These are phyloP conservation scores for Closterium sp. DNA, from an alignment of 139 green algal species.

Conservation along the genomic window DNA sequence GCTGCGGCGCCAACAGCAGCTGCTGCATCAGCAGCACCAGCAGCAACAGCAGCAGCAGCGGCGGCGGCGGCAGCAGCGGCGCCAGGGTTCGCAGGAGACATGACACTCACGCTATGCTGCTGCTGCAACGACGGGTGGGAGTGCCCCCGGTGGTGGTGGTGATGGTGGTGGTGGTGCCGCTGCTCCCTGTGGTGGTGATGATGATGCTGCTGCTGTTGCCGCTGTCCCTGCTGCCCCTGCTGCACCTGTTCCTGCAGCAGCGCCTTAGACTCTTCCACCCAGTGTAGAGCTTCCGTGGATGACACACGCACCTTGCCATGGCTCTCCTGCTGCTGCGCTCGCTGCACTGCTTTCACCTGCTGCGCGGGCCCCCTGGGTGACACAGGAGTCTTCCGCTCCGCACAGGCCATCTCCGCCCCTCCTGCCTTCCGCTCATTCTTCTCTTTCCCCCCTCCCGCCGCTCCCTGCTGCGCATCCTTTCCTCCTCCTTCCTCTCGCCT, in stretches of 20 bases:
- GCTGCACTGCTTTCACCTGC: neutral
- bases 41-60: too few species aligned
- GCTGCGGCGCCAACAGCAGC: too few species aligned
- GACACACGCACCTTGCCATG: neutral
- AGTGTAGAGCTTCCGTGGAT: neutral
- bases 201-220: neutral
- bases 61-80: neutral
- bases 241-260: neutral
- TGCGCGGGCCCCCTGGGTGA: neutral
- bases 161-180: conserved; percentile 19
- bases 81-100: neutral
- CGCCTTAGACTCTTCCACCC: neutral
- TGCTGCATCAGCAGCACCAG: neutral
- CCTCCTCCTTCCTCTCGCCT: too few species aligned
- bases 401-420: neutral
- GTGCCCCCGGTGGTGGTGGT: conserved; percentile 30
- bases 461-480: too few species aligned
- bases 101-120: neutral
- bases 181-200: neutral
- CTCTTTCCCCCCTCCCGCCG: too few species aligned
- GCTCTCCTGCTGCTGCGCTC: neutral
- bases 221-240: neutral
- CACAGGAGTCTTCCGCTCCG: neutral
- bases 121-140: neutral
- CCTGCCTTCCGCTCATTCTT: too few species aligned